phyloP scores from a whole-genome alignment of 2,329 filamentous ascomycete species.

The Colletotrichum simmondsii region DNA sequence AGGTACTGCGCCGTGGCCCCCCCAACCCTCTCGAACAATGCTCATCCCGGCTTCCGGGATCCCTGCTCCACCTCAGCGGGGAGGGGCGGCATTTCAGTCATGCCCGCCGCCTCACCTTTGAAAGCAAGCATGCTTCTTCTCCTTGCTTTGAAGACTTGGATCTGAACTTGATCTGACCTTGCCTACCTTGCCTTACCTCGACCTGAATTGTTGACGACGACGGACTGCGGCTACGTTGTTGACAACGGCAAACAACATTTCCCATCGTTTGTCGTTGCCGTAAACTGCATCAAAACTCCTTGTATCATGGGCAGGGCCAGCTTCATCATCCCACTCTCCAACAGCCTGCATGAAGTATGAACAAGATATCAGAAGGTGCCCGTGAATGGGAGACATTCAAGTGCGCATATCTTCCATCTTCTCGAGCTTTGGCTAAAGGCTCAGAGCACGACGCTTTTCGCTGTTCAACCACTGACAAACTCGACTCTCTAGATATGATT shows the following conservation, averaged over 20 bases:
- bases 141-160: conserved; percentile 6
- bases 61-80: conserved; percentile 27
- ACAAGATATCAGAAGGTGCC: conserved; percentile 39
- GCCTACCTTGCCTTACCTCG: background rate
- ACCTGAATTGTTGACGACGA: conserved; percentile 11
- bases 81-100: conserved; percentile 34
- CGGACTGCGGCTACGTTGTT: background rate
- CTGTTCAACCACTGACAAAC: background rate
- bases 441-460: background rate
- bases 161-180: background rate
- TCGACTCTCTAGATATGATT: conserved; percentile 31
- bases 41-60: conserved; percentile 24
- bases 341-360: conserved; percentile 33
- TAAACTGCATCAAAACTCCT: background rate
- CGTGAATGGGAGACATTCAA: conserved; percentile 46
- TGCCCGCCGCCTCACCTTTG: conserved; percentile 29
- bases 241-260: background rate
- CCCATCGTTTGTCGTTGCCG: background rate
- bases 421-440: background rate
- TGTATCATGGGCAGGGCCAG: conserved; percentile 29
- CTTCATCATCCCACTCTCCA: conserved; percentile 12
- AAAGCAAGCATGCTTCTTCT: conserved; percentile 9
- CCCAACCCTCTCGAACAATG: conserved; percentile 24
- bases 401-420: conserved; percentile 26
- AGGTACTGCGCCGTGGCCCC: background rate